Evolutionary conservation across 768 basidiomycete genomes (phyloP), one percentile per base, ranked within the genome.

Genomic region (Mycena galopus): DNA sequence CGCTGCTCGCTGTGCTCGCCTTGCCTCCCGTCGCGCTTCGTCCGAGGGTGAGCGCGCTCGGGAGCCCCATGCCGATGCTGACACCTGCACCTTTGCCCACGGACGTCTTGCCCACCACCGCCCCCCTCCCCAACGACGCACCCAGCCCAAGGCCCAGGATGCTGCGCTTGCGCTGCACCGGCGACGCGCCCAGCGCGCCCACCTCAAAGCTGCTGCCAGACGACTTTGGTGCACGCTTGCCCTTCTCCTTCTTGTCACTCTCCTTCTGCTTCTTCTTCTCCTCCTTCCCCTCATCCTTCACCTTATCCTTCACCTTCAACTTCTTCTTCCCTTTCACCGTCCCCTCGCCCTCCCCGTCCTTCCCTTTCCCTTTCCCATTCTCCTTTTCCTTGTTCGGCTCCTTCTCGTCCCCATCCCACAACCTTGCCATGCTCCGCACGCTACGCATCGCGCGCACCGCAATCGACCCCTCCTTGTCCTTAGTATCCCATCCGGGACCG

Each of bases 381-480:
- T 80, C 42, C 78, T 84, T 84, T 33, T 79, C 78, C 56, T 81
- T 81, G 69, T 78, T 76, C 27, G 75, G 75, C 65, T 63, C 76
- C 75, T 72, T 73, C 63, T 78, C 78, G 59, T 80, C 84, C 6
- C 29, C 39, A 27, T 59, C 85, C 82, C 2, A 69, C 82, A 90
- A 80, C 76, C 91, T 91, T 27, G 90, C 89, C 92, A 93, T 93
- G 77, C 91, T 92, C 2, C 91, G 86, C 74, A 96, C 90, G 17
- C 91, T 92, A 51, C 92, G 86, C 84, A 95, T 95, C 6, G 94
- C 94, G 7, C 94, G 88, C 32, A 95, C 69, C 0, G 94, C 94
- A 51, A 95, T 93, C 0, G 92, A 94, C 33, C 87, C 89, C 32
- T 76, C 75, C n/a, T 64, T 59, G 10, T 73, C 63, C 39, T 60